Evolutionary conservation across 228 moss, liverwort and hornwort species (phyloP), one percentile per base, ranked within the genome.

Genomic region (Sphagnum magellanicum): DNA sequence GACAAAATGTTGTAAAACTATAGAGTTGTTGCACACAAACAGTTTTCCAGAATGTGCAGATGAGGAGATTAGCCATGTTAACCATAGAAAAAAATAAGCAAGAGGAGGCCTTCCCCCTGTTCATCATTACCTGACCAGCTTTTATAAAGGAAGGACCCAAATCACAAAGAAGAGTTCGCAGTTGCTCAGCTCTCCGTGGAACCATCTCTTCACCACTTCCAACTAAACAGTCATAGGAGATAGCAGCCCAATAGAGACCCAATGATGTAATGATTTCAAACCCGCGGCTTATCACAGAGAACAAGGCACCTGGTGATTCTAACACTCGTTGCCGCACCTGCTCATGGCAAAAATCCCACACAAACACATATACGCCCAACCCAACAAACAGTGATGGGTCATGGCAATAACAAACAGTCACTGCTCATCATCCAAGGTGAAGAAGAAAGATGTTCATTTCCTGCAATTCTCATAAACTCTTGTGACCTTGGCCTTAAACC

Each of bases 121-220:
- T 32, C 16, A 60, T 8, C 12, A 57, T 16, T 59, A 92, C 97
- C 89, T 98, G 98, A 73, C 98, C 98, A 69, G 98, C 98, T 77
- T 98, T 98, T 65, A 98, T 77, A 65, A 98, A 98, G n/a, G 98
- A 93, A 32, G 98, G 98, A 47, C 98, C 98, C 60, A 98, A 77
- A 4, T 89, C 79, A 52, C 91, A 91, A 16, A 98, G 85, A n/a
- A 93, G 80, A 51, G 50, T 80, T 13, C 98, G 90, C 53, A 98
- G 93, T 79, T 98, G 92, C 61, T 81, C 79, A 63, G 97, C 90
- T 64, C 97, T 91, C 63, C 85, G 53, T 13, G 97, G 93, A 51
- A 98, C 97, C 93, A 93, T 98, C 84, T 98, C 91, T 70, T 98
- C 93, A 51, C 97, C 97, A 10, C 90, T 80, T 58, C 93, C 84